Evolutionary conservation across 257 asterid genomes (phyloP), one percentile per base, ranked within the genome.

Genomic region (Echium plantagineum): DNA sequence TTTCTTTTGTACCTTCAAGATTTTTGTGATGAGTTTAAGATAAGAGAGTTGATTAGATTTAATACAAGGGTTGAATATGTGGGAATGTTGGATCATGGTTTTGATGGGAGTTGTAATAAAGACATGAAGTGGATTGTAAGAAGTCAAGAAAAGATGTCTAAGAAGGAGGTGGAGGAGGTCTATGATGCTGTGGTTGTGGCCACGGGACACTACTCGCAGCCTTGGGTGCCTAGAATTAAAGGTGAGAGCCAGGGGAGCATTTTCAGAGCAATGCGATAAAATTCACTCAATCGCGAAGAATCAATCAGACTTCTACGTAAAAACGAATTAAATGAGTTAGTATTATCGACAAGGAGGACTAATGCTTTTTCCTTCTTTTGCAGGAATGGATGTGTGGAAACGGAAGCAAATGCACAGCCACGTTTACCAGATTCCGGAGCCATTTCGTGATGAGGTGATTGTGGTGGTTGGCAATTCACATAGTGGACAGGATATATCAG

Each of bases 101-200:
- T 55, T 62, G 76, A 74, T 3, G 71, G 57, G 20, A 18, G 21
- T 31, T 80, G 64, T 0, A 59, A 79, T 0, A 59, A 79, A 21
- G 83, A 77, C 22, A 69, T 80, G 73, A 80, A 58, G 78, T 90
- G 97, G 97, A 70, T 78, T 48, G 96, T 90, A 57, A 85, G 66
- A 48, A 84, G 81, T 61, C 78, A 52, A 56, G 63, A 52, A 58
- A 72, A 55, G 21, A 47, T 63, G 19, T 62, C 21, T 20, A 75
- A 71, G 66, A 70, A 67, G 60, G 79, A 21, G 67, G 78, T 67
- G 76, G 91, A 83, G 58, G 86, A 90, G 58, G 72, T 80, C 9
- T 90, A 72, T 19, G 96, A 85, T 51, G 95, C 94, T 12, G 91
- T 87, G 73, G 91, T 90, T 52, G 95, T 87, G 0, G 96, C 96